Percentiles rank a stretch among this genome's conserved stretches.
Conservation (phyloP, 2,329 filamentous ascomycete species). For the Gnomoniopsis smithogilvyi region DNA sequence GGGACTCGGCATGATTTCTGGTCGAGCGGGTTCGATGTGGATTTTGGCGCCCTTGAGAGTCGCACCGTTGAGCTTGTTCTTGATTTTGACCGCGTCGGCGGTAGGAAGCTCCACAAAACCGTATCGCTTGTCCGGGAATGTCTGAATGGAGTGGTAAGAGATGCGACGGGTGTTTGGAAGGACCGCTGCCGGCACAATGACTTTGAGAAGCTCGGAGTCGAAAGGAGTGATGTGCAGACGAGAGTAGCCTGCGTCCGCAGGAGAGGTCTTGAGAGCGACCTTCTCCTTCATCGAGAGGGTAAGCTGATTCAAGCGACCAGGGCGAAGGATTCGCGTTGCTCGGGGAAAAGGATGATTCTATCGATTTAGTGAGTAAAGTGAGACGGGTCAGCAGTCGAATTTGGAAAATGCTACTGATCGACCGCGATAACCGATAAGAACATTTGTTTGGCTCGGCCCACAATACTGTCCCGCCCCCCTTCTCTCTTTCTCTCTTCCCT, state of each 20-base stretch:
- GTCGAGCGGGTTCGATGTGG: conserved; percentile 75
- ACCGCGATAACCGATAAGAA: too few species aligned
- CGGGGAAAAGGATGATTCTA: too few species aligned
- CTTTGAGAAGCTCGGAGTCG: conserved; percentile 67
- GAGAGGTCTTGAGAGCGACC: background rate
- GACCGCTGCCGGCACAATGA: conserved; percentile 67
- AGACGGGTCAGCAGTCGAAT: too few species aligned
- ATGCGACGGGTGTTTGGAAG: conserved; percentile 69
- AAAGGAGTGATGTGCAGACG: conserved; percentile 89
- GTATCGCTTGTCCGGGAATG: conserved; percentile 87
- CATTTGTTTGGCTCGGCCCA: too few species aligned
- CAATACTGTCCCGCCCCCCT: too few species aligned
- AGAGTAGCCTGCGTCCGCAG: conserved; percentile 29
- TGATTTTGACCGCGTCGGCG: conserved; percentile 84
- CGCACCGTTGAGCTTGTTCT: conserved; percentile 84
- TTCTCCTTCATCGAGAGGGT: conserved; percentile 8
- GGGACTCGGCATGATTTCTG: conserved; percentile 49
- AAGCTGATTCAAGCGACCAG: background rate
- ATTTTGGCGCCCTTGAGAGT: conserved; percentile 84
- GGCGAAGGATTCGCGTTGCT: background rate
- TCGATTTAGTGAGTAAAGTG: too few species aligned
- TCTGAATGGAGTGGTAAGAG: conserved; percentile 82
- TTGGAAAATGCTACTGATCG: too few species aligned
- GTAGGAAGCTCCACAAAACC: conserved; percentile 82
- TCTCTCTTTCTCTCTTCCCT: too few species aligned